Evolutionary conservation across 2,329 filamentous ascomycete species (phyloP), one percentile per base, ranked within the genome.

Genomic region (Tolypocladium album): DNA sequence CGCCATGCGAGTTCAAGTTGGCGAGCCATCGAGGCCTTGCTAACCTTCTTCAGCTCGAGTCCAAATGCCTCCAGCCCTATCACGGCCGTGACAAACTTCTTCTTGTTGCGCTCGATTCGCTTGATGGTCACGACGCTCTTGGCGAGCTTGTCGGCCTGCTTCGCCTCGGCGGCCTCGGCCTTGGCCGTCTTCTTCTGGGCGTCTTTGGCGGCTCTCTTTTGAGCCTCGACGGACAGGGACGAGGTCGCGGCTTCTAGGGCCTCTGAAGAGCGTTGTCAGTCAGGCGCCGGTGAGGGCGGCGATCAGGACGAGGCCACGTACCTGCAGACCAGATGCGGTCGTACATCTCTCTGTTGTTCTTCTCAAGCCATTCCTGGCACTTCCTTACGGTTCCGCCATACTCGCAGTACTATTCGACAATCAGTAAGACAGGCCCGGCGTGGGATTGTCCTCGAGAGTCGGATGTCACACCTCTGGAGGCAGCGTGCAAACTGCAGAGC

Each of bases 381-480:
- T 97, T 99, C 77, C 92, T 96, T 31, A 89, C 88, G 45, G 92
- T 97, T 65, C 92, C 93, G 71, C 94, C 94, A 76, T 97, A 97
- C 78, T 99, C 94, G 80, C 94, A 99, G 79, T 97, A 99, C 94
- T 97, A 77, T 66, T 75, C 69, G 62, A 59, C 62, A 59, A 61
- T 67, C 58, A 65, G 65, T 70, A 61, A 67, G 66, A 62, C 64
- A 45, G 36, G 22, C 13, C 24, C 6, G 55, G 47, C 40, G 15
- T 36, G 22, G 47, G 1, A 9, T 39, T 24, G n/a, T 27, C 15
- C 38, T 43, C 50, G 27, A 47, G 27, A 9, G 13, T 39, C 57
- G 40, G 27, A 52, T 17, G 56, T 62, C 71, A 63, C 79, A 87
- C 84, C 81, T 88, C 85, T 59, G 85, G 84, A 42, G 85, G 85